Evolutionary conservation across 305 asterid species (phyloP).

Genomic region (Fraxinus sp.): DNA sequence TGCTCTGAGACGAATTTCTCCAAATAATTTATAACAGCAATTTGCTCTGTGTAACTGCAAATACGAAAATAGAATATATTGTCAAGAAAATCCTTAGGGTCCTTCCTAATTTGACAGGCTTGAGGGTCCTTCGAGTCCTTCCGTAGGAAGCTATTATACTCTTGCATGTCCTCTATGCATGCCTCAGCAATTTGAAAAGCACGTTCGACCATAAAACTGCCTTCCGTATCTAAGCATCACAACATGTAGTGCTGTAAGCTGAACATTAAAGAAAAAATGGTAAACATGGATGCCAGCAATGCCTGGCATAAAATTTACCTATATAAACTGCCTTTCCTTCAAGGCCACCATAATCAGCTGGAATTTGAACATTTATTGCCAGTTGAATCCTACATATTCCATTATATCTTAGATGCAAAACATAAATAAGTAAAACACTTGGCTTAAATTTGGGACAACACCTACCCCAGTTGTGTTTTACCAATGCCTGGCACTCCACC

Average conservation of each 20-base stretch:
- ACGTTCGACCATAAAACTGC: constrained; percentile 95
- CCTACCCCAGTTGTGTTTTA: constrained; percentile 94
- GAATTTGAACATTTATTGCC: constrained; percentile 88
- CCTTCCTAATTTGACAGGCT: constrained; percentile 40
- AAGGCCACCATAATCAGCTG: constrained; percentile 78
- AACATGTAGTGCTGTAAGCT: constrained; percentile 7
- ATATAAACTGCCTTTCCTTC: constrained; percentile 95
- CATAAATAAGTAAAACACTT: constrained; percentile 5
- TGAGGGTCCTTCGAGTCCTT: constrained; percentile 38
- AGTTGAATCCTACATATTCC: constrained; percentile 71
- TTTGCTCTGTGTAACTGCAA: constrained; percentile 89
- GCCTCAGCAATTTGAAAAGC: constrained; percentile 90
- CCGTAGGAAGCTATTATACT: constrained; percentile 53
- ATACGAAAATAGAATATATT: constrained; percentile 79
- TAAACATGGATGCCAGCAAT: constrained; percentile 1
- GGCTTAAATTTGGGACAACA: not conserved
- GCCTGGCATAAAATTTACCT: constrained; percentile 34
- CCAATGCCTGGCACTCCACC: constrained; percentile 99
- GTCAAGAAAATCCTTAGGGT: constrained; percentile 67
- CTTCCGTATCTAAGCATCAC: constrained; percentile 74
- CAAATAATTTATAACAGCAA: constrained; percentile 77
- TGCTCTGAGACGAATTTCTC: constrained; percentile 79
- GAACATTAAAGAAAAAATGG: constrained; percentile 10
- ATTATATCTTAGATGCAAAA: constrained; percentile 12
- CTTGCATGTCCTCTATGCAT: constrained; percentile 76